A percentile compares a stretch with the other conserved stretches of the same genome.
Evolutionary conservation across 352 stramenopile species (phyloP).

Genomic region (Saprolegnia parasitica): DNA sequence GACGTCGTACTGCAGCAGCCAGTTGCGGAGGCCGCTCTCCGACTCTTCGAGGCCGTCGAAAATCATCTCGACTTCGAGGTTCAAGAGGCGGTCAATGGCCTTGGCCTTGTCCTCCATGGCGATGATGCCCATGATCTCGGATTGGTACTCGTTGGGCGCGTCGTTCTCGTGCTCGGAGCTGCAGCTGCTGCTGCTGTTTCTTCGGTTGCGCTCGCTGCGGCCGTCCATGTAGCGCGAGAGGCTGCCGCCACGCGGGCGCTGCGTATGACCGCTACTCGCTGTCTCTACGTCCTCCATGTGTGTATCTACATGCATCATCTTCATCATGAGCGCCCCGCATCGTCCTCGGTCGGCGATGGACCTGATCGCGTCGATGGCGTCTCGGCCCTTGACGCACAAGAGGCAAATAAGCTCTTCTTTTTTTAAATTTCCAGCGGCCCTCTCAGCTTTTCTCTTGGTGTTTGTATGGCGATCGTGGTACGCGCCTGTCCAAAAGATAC

Average conservation of each 20-base stretch:
- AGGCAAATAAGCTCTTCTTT: constrained; percentile 20
- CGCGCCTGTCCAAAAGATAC: neutral
- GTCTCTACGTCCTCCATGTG: constrained; percentile 29
- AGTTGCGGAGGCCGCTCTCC: constrained; percentile 78
- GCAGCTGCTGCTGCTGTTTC: constrained; percentile 27
- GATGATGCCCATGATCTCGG: constrained; percentile 21
- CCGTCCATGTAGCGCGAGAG: constrained; percentile 27
- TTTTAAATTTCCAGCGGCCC: neutral
- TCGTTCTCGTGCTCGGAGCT: constrained; percentile 25
- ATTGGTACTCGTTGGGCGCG: constrained; percentile 21
- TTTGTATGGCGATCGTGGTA: constrained; percentile 13
- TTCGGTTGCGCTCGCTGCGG: constrained; percentile 15
- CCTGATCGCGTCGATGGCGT: neutral
- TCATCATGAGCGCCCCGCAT: neutral
- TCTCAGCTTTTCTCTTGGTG: neutral
- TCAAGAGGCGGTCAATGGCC: constrained; percentile 58
- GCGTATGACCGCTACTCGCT: neutral
- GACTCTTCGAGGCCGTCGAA: constrained; percentile 81
- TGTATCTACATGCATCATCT: neutral
- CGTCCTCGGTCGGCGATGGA: neutral
- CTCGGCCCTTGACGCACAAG: constrained; percentile 7
- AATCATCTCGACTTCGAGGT: constrained; percentile 82
- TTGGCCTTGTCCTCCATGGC: constrained; percentile 51
- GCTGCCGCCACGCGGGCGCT: constrained; percentile 17
- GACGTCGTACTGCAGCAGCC: constrained; percentile 72